A percentile compares a stretch with the other conserved stretches of the same genome.
phyloP scores from a whole-genome alignment of 495 filamentous ascomycete species.

The Penicillium tannophilum region DNA sequence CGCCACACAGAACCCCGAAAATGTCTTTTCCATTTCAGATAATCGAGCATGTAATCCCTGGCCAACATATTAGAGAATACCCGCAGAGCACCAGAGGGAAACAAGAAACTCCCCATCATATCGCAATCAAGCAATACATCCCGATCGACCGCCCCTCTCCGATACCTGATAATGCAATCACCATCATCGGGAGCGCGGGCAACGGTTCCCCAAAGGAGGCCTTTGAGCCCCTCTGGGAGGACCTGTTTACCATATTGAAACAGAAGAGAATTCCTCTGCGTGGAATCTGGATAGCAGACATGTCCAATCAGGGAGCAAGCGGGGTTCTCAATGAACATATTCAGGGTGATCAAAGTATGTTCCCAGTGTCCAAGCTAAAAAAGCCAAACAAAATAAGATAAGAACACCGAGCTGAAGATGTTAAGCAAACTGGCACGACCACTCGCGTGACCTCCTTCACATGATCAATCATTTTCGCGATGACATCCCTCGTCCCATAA shows the following conservation, averaged over 20 bases:
- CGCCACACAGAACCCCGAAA: too few species aligned
- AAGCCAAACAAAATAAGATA: too few species aligned
- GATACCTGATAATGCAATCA: slow-evolving; percentile 58
- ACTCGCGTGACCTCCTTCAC: slow-evolving; percentile 73
- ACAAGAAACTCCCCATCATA: slow-evolving; percentile 45
- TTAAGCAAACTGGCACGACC: slow-evolving; percentile 69
- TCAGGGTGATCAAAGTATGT: slow-evolving; percentile 66
- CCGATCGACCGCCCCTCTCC: slow-evolving; percentile 57
- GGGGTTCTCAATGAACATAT: slow-evolving; percentile 65
- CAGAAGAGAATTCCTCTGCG: slow-evolving; percentile 56
- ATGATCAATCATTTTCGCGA: slow-evolving; percentile 73
- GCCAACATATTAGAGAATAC: slow-evolving; percentile 66
- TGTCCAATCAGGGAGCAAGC: slow-evolving; percentile 67
- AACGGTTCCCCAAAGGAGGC: slow-evolving; percentile 63
- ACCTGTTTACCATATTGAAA: slow-evolving; percentile 52
- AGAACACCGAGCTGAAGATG: neutral
- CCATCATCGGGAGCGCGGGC: slow-evolving; percentile 68
- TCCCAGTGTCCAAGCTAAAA: too few species aligned
- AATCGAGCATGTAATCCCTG: slow-evolving; percentile 53
- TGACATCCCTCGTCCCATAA: slow-evolving; percentile 70
- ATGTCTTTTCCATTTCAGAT: slow-evolving; percentile 6
- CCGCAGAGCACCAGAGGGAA: slow-evolving; percentile 46
- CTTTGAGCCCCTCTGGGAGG: slow-evolving; percentile 77
- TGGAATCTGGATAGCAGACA: slow-evolving; percentile 74
- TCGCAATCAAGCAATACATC: slow-evolving; percentile 72